A percentile compares a stretch with the other conserved stretches of the same genome.
These are phyloP conservation scores for Saccharomycopsis selenospora DNA, from an alignment of 805 yeast genomes.

Conservation along the genomic window DNA sequence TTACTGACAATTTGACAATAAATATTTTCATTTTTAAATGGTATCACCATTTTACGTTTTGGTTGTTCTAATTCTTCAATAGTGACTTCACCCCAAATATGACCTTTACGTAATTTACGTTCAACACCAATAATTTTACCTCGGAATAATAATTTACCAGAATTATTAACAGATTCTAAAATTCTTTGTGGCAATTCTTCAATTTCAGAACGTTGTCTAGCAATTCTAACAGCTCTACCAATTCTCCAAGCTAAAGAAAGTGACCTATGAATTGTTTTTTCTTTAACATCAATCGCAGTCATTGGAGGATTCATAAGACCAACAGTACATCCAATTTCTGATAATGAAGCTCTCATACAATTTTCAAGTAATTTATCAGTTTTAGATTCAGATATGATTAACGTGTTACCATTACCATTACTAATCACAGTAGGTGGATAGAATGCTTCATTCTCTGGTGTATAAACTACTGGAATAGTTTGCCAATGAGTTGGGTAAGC, in stretches of 20 bases:
- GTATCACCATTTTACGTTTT: slow-evolving; percentile 29
- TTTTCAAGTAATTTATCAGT: slow-evolving; percentile 32
- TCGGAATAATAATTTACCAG: slow-evolving; percentile 31
- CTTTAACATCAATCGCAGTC: slow-evolving; percentile 27
- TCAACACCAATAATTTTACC: slow-evolving; percentile 41
- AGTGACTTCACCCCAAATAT: slow-evolving; percentile 38
- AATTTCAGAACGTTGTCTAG: slow-evolving; percentile 33
- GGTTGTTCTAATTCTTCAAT: slow-evolving; percentile 25
- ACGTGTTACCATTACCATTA: slow-evolving; percentile 38
- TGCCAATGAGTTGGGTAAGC: slow-evolving; percentile 42
- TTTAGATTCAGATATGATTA: slow-evolving; percentile 30
- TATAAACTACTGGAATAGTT: slow-evolving; percentile 30
- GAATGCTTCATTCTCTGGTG: slow-evolving; percentile 23
- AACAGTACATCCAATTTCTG: slow-evolving; percentile 38
- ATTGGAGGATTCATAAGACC: slow-evolving; percentile 33
- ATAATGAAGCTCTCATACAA: slow-evolving; percentile 34
- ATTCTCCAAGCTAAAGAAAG: slow-evolving; percentile 41
- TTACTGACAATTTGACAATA: slow-evolving; percentile 27
- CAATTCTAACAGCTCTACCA: slow-evolving; percentile 37
- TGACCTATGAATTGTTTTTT: slow-evolving; percentile 30
- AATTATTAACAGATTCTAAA: slow-evolving; percentile 33
- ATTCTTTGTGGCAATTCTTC: slow-evolving; percentile 31
- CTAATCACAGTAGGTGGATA: slow-evolving; percentile 28
- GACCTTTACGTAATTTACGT: slow-evolving; percentile 35
- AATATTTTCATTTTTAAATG: slow-evolving; percentile 44